phyloP scores from a whole-genome alignment of 306 rosid genomes.

The Gillenia trifoliata region DNA sequence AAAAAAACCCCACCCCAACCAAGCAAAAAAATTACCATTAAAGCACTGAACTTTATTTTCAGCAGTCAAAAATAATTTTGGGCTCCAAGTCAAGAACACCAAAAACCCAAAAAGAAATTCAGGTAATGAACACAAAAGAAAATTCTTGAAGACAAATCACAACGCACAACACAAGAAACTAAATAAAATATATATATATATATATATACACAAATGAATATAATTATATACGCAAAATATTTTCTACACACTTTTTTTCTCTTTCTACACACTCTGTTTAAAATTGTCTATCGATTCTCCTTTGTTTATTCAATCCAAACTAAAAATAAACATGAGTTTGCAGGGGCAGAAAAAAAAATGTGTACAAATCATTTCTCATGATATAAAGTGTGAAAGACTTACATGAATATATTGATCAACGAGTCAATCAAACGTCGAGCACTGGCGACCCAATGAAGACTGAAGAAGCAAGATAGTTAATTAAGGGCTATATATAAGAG shows the following conservation, averaged over 20 bases:
- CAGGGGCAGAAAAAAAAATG: neutral
- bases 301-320: neutral
- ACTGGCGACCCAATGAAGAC: neutral
- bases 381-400: neutral
- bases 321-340: neutral
- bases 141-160: neutral
- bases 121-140: neutral
- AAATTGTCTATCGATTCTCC: no score
- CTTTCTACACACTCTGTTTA: neutral
- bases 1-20: neutral
- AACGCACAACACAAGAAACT: neutral
- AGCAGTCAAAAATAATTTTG: neutral
- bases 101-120: neutral
- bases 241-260: no score
- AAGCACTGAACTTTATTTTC: neutral
- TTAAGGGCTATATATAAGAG: conserved; percentile 1
- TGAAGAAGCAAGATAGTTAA: neutral
- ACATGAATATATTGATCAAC: neutral
- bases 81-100: neutral
- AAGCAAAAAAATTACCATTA: neutral
- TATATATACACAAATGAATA: neutral
- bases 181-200: neutral
- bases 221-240: no score
- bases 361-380: no score
- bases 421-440: neutral